Conservation (phyloP, 345 rosid genomes). For the Bruguiera gymnorhiza region DNA sequence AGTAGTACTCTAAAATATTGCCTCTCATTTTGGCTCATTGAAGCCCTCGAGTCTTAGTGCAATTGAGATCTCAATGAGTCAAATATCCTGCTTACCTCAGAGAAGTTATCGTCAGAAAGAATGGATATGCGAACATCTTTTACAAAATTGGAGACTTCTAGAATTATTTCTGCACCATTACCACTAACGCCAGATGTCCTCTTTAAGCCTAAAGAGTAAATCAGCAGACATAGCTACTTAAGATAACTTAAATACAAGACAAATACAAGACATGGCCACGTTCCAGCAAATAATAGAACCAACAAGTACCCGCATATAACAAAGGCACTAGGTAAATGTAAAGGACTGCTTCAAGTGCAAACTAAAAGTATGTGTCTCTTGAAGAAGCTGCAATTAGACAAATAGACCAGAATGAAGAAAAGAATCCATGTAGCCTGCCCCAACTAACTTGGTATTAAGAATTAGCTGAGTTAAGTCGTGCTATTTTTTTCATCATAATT, state of each 20-base stretch:
- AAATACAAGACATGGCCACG: neutral
- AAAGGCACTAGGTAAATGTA: too few species aligned
- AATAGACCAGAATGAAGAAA: too few species aligned
- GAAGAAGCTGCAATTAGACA: too few species aligned
- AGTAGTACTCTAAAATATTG: neutral
- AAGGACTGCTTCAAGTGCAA: too few species aligned
- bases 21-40: neutral
- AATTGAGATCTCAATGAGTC: neutral
- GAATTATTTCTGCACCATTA: slow-evolving; percentile 36
- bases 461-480: too few species aligned
- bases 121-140: slow-evolving; percentile 53
- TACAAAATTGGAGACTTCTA: slow-evolving; percentile 57
- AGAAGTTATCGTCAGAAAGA: slow-evolving; percentile 76
- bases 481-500: too few species aligned
- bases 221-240: neutral
- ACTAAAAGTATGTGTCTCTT: too few species aligned
- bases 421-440: too few species aligned
- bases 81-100: slow-evolving; percentile 46
- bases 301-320: too few species aligned
- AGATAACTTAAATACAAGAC: neutral
- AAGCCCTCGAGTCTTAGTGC: neutral
- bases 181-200: slow-evolving; percentile 39
- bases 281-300: neutral
- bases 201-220: slow-evolving; percentile 50
- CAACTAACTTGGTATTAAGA: too few species aligned